Evolutionary conservation across 306 rosid genomes (phyloP).

Genomic region (Acacia acuminata): DNA sequence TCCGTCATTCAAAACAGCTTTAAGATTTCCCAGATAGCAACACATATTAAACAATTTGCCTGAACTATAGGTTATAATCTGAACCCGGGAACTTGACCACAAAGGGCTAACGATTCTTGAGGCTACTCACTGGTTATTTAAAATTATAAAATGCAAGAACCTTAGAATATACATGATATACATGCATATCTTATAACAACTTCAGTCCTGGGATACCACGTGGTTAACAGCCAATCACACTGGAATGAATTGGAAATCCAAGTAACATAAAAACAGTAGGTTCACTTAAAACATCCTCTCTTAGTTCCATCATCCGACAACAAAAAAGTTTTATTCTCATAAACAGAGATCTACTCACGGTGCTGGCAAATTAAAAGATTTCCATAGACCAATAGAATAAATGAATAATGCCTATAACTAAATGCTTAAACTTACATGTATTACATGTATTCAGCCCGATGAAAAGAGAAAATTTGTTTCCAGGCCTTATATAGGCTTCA

Average conservation of each 20-base stretch:
- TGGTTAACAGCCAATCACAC: neutral
- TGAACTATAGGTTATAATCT: neutral
- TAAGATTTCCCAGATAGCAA: constrained; percentile 11
- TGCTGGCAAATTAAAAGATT: neutral
- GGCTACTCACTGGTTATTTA: constrained; percentile 16
- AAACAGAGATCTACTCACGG: neutral
- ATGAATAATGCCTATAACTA: neutral
- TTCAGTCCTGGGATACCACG: neutral
- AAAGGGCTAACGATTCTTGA: constrained; percentile 15
- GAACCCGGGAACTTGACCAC: constrained; percentile 1
- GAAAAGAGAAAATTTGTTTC: neutral
- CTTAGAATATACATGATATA: neutral
- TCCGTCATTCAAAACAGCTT: neutral
- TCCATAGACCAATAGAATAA: neutral
- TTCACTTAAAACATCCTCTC: neutral
- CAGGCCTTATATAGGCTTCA: neutral
- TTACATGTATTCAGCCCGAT: neutral
- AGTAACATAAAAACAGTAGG: neutral
- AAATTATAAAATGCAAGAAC: constrained; percentile 4
- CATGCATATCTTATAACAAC: neutral
- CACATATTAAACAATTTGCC: constrained; percentile 15
- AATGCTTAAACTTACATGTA: neutral
- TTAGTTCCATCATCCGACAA: neutral
- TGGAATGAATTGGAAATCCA: neutral
- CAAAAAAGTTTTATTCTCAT: neutral